These are phyloP conservation scores for Solanum chiquidenum DNA, from an alignment of 257 asterid genomes.

Conservation along the genomic window DNA sequence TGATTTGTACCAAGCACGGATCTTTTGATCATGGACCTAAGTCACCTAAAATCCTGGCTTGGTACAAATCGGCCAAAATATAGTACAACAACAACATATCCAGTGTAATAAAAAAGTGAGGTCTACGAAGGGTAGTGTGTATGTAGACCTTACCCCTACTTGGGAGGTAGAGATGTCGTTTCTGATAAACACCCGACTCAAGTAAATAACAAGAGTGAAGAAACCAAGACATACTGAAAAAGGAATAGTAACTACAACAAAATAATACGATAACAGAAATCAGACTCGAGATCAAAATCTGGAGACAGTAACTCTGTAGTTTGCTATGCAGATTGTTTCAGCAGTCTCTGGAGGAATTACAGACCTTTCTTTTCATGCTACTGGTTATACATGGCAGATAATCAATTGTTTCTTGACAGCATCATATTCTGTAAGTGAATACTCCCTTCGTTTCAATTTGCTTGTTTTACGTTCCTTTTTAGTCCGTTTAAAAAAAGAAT, in stretches of 20 bases:
- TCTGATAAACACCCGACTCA: neutral
- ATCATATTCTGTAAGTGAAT: conserved; percentile 80
- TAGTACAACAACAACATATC: neutral
- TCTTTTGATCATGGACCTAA: neutral
- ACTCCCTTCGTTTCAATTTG: neutral
- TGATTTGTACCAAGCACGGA: neutral
- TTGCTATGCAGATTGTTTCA: conserved; percentile 64
- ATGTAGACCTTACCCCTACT: neutral
- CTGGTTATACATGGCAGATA: conserved; percentile 91
- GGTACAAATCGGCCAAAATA: neutral
- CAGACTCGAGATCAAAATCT: neutral
- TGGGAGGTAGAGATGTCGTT: neutral
- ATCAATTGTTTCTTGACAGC: conserved; percentile 88
- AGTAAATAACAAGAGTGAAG: neutral
- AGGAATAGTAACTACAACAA: neutral
- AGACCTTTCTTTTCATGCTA: conserved; percentile 69
- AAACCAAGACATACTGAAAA: neutral
- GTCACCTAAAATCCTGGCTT: neutral
- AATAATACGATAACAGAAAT: neutral
- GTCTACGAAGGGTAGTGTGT: neutral
- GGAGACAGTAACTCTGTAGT: neutral
- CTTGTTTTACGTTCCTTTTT: neutral
- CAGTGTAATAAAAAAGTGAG: neutral
- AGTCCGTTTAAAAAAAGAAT: neutral
- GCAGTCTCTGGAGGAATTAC: conserved; percentile 94